Percentiles rank a stretch among this genome's conserved stretches.
Evolutionary conservation across 2,329 filamentous ascomycete genomes (phyloP).

Genomic region (Pestalotiopsis sp.): DNA sequence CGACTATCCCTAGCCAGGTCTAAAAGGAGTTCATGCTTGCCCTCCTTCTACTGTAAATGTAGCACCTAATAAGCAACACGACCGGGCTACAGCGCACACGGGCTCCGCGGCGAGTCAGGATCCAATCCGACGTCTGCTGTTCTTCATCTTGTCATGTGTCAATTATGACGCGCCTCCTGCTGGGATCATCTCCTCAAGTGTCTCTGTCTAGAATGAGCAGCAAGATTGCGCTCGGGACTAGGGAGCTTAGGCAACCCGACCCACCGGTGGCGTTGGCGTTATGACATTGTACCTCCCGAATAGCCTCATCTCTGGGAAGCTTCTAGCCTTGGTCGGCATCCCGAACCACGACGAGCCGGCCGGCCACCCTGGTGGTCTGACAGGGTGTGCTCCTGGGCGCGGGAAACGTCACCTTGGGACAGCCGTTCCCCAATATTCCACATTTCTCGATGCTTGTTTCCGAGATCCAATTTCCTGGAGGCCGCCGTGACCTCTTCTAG

Average conservation of each 20-base stretch:
- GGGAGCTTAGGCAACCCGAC: not conserved
- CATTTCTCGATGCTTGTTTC: not conserved
- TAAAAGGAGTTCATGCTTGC: not conserved
- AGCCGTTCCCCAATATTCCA: not conserved
- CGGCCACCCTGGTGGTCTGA: not conserved
- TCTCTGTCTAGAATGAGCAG: not conserved
- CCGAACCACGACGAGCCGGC: slow-evolving; percentile 11
- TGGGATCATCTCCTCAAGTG: not conserved
- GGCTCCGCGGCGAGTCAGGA: not conserved
- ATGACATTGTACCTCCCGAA: not conserved
- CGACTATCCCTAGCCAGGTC: not conserved
- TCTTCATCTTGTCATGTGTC: not conserved
- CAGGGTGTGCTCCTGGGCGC: too few species aligned
- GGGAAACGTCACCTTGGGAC: not conserved
- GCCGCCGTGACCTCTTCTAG: not conserved
- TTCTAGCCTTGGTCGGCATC: slow-evolving; percentile 7
- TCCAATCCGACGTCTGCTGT: not conserved
- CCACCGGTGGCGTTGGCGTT: slow-evolving; percentile 6
- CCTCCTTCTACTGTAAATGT: not conserved
- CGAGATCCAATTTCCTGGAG: not conserved
- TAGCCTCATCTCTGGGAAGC: not conserved
- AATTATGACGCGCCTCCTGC: not conserved
- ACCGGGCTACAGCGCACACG: not conserved
- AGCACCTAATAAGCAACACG: not conserved
- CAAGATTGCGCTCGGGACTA: slow-evolving; percentile 8